A percentile compares a stretch with the other conserved stretches of the same genome.
These are phyloP conservation scores for Cordyceps militaris DNA, from an alignment of 2,329 filamentous ascomycete species.

Conservation along the genomic window DNA sequence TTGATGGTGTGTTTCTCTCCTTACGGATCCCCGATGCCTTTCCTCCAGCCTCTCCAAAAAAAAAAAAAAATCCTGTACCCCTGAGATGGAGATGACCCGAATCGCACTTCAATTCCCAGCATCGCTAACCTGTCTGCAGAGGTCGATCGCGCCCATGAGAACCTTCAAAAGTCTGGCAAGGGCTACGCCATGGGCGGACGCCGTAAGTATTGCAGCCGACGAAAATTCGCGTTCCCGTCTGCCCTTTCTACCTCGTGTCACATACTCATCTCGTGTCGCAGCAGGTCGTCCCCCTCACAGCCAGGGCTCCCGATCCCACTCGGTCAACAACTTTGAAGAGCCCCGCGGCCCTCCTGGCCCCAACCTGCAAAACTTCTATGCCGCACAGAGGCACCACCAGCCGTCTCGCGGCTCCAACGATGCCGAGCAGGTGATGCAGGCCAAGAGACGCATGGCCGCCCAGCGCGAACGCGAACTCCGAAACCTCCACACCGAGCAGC, in stretches of 20 bases:
- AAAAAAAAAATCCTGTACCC: no score
- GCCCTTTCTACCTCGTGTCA: conserved; percentile 1
- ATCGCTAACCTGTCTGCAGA: conserved; percentile 47
- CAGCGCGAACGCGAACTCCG: conserved; percentile 98
- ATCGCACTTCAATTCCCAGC: background rate
- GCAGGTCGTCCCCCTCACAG: conserved; percentile 64
- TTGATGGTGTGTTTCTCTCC: conserved; percentile 66
- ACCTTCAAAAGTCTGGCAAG: conserved; percentile 94
- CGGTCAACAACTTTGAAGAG: conserved; percentile 75
- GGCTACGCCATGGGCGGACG: conserved; percentile 68
- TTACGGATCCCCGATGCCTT: background rate
- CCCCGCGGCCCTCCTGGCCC: conserved; percentile 63
- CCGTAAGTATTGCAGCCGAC: conserved; percentile 61
- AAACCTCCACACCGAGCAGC: conserved; percentile 99
- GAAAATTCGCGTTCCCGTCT: background rate
- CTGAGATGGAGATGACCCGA: conserved; percentile 5
- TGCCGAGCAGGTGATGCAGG: conserved; percentile 97
- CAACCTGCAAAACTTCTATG: conserved; percentile 87
- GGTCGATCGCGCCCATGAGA: conserved; percentile 92
- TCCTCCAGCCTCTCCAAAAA: background rate
- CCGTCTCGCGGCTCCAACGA: conserved; percentile 76
- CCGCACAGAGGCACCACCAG: conserved; percentile 88
- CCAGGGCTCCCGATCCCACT: conserved; percentile 67
- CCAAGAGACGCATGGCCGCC: conserved; percentile 97
- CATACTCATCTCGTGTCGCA: conserved; percentile 28